Evolutionary conservation across 225 moss, liverwort and hornwort genomes (phyloP).

Genomic region (Pleurozium schreberi): DNA sequence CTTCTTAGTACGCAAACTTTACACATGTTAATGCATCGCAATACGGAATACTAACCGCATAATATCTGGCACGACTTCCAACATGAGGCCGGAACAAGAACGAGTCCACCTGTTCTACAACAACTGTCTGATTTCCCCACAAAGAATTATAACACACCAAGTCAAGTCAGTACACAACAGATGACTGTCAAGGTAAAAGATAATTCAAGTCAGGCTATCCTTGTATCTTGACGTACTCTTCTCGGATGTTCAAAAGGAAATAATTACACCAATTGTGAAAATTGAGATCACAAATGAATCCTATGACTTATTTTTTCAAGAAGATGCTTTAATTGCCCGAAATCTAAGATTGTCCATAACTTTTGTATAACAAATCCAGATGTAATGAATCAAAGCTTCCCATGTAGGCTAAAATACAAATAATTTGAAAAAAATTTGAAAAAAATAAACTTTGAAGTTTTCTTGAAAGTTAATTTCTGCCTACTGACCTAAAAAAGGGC

Average conservation of each 20-base stretch:
- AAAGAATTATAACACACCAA: background rate
- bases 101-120: slow-evolving; percentile 81
- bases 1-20: background rate
- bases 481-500: too few relatives aligned
- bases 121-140: slow-evolving; percentile 48
- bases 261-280: background rate
- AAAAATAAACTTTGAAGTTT: too few relatives aligned
- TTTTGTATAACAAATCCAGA: too few relatives aligned
- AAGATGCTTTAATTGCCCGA: too few relatives aligned
- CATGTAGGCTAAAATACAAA: too few relatives aligned
- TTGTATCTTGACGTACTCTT: background rate
- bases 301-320: too few relatives aligned
- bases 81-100: slow-evolving; percentile 92
- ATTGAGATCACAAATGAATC: too few relatives aligned
- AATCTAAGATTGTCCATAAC: too few relatives aligned
- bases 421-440: too few relatives aligned
- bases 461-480: too few relatives aligned
- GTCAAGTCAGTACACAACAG: background rate
- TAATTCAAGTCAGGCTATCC: background rate
- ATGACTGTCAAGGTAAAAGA: background rate
- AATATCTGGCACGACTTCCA: slow-evolving; percentile 86
- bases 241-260: background rate
- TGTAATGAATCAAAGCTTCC: too few relatives aligned
- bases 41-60: slow-evolving; percentile 46
- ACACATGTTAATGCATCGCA: background rate